Percentiles rank a stretch among this genome's conserved stretches.
phyloP scores from a whole-genome alignment of 768 basidiomycete genomes.

The Suillus luteus region DNA sequence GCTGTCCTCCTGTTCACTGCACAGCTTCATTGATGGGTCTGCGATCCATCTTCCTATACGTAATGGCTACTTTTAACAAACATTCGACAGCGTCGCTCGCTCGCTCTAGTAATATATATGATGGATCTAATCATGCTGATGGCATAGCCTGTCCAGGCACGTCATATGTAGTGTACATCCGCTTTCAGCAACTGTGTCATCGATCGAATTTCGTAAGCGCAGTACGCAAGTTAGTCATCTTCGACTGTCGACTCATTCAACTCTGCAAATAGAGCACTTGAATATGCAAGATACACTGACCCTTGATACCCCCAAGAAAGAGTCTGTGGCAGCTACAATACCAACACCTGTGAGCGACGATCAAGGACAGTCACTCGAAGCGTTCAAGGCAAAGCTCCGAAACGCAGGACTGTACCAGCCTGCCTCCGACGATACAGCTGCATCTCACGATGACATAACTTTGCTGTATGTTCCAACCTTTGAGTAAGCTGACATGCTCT shows the following conservation, averaged over 20 bases:
- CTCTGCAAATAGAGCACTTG: background rate
- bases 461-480: conserved; percentile 50
- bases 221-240: background rate
- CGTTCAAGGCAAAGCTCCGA: conserved; percentile 55
- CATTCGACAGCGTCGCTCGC: too few relatives aligned
- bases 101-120: too few relatives aligned
- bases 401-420: conserved; percentile 55
- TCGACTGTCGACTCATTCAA: background rate
- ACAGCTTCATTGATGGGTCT: too few relatives aligned
- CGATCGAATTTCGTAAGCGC: too few relatives aligned
- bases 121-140: too few relatives aligned
- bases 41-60: too few relatives aligned
- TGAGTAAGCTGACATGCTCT: conserved; percentile 2
- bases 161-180: too few relatives aligned
- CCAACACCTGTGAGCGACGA: background rate
- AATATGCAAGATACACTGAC: background rate
- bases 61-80: too few relatives aligned
- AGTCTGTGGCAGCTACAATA: background rate
- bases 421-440: conserved; percentile 28
- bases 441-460: conserved; percentile 67
- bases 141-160: too few relatives aligned
- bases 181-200: too few relatives aligned
- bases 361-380: conserved; percentile 30
- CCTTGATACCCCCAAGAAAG: background rate
- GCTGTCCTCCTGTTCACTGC: too few relatives aligned